Evolutionary conservation across 495 filamentous ascomycete species (phyloP).

Genomic region (Parathielavia hyrcaniae): DNA sequence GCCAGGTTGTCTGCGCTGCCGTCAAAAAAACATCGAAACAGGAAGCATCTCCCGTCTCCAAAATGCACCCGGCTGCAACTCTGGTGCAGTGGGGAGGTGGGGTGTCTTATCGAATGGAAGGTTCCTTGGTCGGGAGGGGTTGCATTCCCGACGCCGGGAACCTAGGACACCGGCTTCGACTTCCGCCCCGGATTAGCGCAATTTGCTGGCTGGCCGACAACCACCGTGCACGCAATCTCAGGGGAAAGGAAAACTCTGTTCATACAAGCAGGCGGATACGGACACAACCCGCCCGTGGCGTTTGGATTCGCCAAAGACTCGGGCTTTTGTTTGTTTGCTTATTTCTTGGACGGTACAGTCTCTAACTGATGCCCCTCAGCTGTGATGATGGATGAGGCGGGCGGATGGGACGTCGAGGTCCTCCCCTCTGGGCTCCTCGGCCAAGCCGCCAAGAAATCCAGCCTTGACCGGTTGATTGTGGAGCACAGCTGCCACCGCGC

Average conservation of each 20-base stretch:
- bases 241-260: conserved; percentile 16
- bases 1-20: too few species aligned
- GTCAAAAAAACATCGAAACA: conserved; percentile 2
- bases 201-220: conserved; percentile 21
- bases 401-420: background rate
- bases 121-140: conserved; percentile 20
- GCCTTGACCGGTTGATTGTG: conserved; percentile 21
- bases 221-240: conserved; percentile 25
- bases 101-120: conserved; percentile 16
- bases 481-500: conserved; percentile 23
- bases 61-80: conserved; percentile 14
- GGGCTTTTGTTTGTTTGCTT: background rate
- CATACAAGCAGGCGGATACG: conserved; percentile 7
- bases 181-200: conserved; percentile 30
- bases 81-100: conserved; percentile 7
- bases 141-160: conserved; percentile 22
- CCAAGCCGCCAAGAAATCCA: conserved; percentile 18
- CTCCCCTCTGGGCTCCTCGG: conserved; percentile 9
- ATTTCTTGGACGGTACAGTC: background rate
- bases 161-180: conserved; percentile 20
- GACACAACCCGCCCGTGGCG: background rate
- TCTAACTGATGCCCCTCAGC: background rate
- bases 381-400: conserved; percentile 11
- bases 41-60: conserved; percentile 15
- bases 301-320: background rate